Conservation (phyloP, 345 rosid species). For the Boechera stricta region DNA sequence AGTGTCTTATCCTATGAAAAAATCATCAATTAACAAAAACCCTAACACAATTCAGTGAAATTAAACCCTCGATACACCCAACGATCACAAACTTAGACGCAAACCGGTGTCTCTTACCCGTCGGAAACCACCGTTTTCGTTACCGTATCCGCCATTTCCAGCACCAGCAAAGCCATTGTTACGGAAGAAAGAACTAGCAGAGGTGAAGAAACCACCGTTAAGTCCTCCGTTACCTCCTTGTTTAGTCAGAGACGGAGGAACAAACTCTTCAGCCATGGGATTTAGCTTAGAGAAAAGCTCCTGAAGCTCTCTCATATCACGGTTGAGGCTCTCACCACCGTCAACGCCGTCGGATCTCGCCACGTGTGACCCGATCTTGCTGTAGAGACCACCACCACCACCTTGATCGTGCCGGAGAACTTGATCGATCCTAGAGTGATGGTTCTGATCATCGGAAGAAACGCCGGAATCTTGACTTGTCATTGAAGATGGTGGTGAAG, state of each 20-base stretch:
- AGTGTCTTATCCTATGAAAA: neutral
- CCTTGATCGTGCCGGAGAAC: slow-evolving; percentile 43
- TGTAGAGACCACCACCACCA: slow-evolving; percentile 35
- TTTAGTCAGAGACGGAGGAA: slow-evolving; percentile 73
- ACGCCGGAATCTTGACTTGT: slow-evolving; percentile 51
- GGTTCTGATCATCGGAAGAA: slow-evolving; percentile 57
- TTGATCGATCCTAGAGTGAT: slow-evolving; percentile 46
- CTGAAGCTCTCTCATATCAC: slow-evolving; percentile 79
- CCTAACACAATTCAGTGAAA: slow-evolving; percentile 30
- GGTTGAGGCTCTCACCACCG: slow-evolving; percentile 55
- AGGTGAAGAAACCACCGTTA: slow-evolving; percentile 51
- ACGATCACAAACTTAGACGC: neutral
- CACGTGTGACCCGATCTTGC: slow-evolving; percentile 51
- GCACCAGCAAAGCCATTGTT: slow-evolving; percentile 36
- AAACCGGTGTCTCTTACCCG: slow-evolving; percentile 51
- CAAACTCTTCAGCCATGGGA: slow-evolving; percentile 95
- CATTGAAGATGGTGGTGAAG: slow-evolving; percentile 45
- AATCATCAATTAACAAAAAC: slow-evolving; percentile 12
- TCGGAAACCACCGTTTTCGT: slow-evolving; percentile 54
- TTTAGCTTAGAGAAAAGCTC: slow-evolving; percentile 94
- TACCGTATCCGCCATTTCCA: slow-evolving; percentile 43
- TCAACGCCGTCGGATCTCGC: slow-evolving; percentile 55
- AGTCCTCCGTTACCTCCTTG: slow-evolving; percentile 45
- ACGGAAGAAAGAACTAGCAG: slow-evolving; percentile 43
- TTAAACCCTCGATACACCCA: slow-evolving; percentile 3